Evolutionary conservation across 345 rosid species (phyloP).

Genomic region (Odontarrhena argentea): DNA sequence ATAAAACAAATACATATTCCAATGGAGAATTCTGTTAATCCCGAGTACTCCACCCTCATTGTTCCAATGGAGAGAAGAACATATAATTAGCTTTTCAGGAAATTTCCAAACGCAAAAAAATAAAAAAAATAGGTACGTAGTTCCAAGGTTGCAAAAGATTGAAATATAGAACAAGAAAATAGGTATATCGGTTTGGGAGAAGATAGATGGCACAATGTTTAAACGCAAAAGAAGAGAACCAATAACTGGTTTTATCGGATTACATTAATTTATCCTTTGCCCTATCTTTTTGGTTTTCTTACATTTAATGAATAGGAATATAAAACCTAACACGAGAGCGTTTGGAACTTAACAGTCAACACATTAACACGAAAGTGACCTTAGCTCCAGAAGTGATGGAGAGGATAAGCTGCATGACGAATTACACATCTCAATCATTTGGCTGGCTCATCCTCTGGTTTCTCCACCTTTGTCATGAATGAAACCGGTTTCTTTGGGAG

Average conservation of each 20-base stretch:
- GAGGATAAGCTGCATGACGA: neutral
- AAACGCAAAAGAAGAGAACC: neutral
- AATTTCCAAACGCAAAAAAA: too few relatives aligned
- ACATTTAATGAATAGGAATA: conserved; percentile 13
- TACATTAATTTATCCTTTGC: neutral
- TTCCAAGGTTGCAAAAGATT: too few relatives aligned
- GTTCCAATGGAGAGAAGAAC: too few relatives aligned
- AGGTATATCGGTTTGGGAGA: neutral
- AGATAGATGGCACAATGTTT: neutral
- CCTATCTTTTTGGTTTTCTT: neutral
- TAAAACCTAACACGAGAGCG: neutral
- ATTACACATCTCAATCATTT: neutral
- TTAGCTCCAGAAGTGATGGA: neutral
- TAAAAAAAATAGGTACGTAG: too few relatives aligned
- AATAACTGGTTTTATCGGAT: neutral
- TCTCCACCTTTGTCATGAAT: conserved; percentile 48
- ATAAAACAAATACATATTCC: too few relatives aligned
- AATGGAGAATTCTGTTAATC: too few relatives aligned
- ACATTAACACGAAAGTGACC: too few relatives aligned
- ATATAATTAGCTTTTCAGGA: too few relatives aligned
- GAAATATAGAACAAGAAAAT: too few relatives aligned
- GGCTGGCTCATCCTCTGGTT: conserved; percentile 28
- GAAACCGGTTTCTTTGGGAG: conserved; percentile 62
- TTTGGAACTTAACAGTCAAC: neutral
- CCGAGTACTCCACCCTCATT: too few relatives aligned